Percentiles rank a stretch among this genome's conserved stretches.
phyloP scores from a whole-genome alignment of 345 rosid species.

The Brassica nigra region DNA sequence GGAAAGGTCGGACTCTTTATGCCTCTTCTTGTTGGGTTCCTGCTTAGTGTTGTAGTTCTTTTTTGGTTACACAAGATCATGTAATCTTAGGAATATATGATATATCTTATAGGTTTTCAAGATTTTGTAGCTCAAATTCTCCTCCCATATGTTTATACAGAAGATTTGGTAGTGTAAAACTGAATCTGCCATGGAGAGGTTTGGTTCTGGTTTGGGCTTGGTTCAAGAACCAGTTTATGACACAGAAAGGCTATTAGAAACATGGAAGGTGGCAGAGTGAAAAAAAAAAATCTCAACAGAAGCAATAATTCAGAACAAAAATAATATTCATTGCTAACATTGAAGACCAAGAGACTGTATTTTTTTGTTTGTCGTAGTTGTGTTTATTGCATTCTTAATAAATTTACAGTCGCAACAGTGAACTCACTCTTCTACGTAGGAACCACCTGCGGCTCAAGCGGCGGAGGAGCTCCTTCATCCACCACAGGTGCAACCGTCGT shows the following conservation, averaged over 20 bases:
- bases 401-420: slow-evolving; percentile 36
- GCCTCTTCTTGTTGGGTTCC: slow-evolving; percentile 1
- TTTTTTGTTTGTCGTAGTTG: background rate
- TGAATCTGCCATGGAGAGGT: background rate
- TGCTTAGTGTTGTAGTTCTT: background rate
- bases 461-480: slow-evolving; percentile 58
- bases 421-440: slow-evolving; percentile 45
- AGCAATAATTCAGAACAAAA: slow-evolving; percentile 7
- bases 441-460: slow-evolving; percentile 61
- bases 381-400: slow-evolving; percentile 21
- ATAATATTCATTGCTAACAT: slow-evolving; percentile 17
- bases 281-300: background rate
- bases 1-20: background rate
- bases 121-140: background rate
- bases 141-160: background rate
- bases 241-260: background rate
- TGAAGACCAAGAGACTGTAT: slow-evolving; percentile 8
- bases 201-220: background rate
- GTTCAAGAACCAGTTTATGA: background rate
- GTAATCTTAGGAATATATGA: background rate
- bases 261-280: background rate
- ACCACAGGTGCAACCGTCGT: slow-evolving; percentile 40
- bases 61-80: background rate
- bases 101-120: background rate
- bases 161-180: background rate